Base-by-base conservation (phyloP, 1,139 yeast species). In the Kurtzmaniella natalensis region DNA sequence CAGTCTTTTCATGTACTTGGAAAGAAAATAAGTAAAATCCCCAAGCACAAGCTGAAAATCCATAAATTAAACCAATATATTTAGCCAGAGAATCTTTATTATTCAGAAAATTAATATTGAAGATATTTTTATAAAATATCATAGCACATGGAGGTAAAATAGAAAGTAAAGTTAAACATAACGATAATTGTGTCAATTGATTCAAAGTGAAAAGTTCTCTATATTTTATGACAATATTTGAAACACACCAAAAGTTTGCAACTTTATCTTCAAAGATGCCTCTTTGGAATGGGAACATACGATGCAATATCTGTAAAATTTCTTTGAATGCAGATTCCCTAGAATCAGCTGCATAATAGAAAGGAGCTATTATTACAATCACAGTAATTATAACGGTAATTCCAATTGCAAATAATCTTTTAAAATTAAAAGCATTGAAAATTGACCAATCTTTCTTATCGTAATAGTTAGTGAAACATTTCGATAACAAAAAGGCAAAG, bases 211-310 rank as follows among this genome's bases (percentile, higher is more conserved):
- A 81, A 0, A 70, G 39, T 3, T 60, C 51, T 43, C 76, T 78
- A 49, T 87, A 81, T 53, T 92, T 92, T 51, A 89, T 55, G 9
- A 87, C 45, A 0, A 84, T 67, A 55, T 92, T 92, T 2, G 88
- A 65, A 7, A 94, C 81, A 56, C 98, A 89, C 99, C 99, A 92
- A 48, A 92, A 81, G 52, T 89, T 92, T 32, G 96, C 96, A 10
- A 94, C 98, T 56, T 92, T 92, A 54, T 92, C 98, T 57, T 92
- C 98, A 69, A 94, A 92, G n/a, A 94, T 70, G 0, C 98, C 98
- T 51, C 98, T 72, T 31, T 78, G 76, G 50, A 92, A 89, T 2
- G 99, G 98, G 57, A 92, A 92, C 20, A 92, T 81, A 44, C 98
- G 72, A 31, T 67, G 57, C 14, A 86, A 59, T 30, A 64, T 69